Evolutionary conservation across 495 filamentous ascomycete genomes (phyloP), one percentile per base, ranked within the genome.

Genomic region (Sordaria brevicollis): DNA sequence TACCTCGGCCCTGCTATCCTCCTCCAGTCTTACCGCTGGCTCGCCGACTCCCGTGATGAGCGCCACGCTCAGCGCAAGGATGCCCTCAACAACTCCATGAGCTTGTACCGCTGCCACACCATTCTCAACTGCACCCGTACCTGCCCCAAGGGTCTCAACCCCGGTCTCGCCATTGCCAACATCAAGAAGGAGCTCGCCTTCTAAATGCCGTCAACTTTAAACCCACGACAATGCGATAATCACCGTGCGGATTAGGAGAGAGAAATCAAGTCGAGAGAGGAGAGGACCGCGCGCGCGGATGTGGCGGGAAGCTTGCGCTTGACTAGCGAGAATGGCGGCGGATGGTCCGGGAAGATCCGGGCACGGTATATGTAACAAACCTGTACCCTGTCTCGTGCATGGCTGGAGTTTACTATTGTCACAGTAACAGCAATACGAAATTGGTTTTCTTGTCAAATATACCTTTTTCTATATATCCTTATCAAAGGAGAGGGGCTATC

Each of bases 81-180:
- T 68, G 90, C 90, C 71, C 84, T 99, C 75, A 93, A 99, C 83
- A 99, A 99, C 85, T 93, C 90, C 80, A 99, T 99, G 95, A 94
- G 91, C 83, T 77, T 99, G 78, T 99, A 97, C 86, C 87, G 95
- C 75, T 99, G 95, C 87, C 95, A 99, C 87, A 99, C 95, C 69
- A 99, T 99, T 80, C 87, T 99, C 75, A 99, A 99, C 86, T 99
- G 95, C 89, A 90, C 92, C 72, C 86, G 91, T 79, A 96, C 94
- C 69, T 99, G 95, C 81, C 95, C 95, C 76, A 99, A 99, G 92
- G 95, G 95, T 34, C 82, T 99, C 78, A 99, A 98, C 84, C 95
- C 95, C 19, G 95, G 92, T 62, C 85, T 89, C 74, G 95, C 95
- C 4, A 97, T 99, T 84, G 93, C 93, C 70, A 89, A 96, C 88